Percentiles rank a stretch among this genome's conserved stretches.
These are phyloP conservation scores for Candida albicans DNA, from an alignment of 1,139 yeast species.

Conservation along the genomic window DNA sequence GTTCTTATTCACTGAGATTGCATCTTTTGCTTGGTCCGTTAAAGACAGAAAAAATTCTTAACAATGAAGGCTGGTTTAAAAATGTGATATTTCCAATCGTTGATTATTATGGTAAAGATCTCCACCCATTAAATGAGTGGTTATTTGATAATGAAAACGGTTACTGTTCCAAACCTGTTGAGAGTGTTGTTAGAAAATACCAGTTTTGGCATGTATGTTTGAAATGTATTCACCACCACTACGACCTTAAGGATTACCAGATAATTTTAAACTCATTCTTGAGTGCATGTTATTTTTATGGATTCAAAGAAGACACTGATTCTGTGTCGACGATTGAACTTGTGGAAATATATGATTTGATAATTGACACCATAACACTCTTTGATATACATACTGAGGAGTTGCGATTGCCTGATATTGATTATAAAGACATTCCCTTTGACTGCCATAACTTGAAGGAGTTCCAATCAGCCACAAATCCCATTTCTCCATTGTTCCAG, in stretches of 20 bases:
- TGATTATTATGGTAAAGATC: slow-evolving; percentile 20
- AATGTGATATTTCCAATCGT: slow-evolving; percentile 34
- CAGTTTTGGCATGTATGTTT: slow-evolving; percentile 27
- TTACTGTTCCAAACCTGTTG: background rate
- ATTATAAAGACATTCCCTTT: background rate
- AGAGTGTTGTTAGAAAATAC: slow-evolving; percentile 18
- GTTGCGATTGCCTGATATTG: slow-evolving; percentile 6
- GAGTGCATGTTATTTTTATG: slow-evolving; percentile 29
- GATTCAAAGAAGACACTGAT: slow-evolving; percentile 18
- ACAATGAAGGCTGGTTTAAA: slow-evolving; percentile 26
- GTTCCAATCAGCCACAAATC: slow-evolving; percentile 14
- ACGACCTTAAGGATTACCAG: slow-evolving; percentile 15
- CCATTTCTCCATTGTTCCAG: slow-evolving; percentile 19
- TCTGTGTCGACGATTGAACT: slow-evolving; percentile 29
- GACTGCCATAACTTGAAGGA: slow-evolving; percentile 1
- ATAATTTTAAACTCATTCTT: slow-evolving; percentile 23
- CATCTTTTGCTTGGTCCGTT: slow-evolving; percentile 27
- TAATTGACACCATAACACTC: slow-evolving; percentile 24
- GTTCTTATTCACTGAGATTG: slow-evolving; percentile 16
- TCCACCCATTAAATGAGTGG: slow-evolving; percentile 30
- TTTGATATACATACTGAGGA: slow-evolving; percentile 6
- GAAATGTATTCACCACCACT: slow-evolving; percentile 17
- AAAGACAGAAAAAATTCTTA: slow-evolving; percentile 16
- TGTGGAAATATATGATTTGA: slow-evolving; percentile 29
- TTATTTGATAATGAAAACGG: slow-evolving; percentile 18